Percentiles rank a stretch among this genome's conserved stretches.
Conservation (phyloP, 108 stramenopile genomes). For the Mediolabrus comicus region DNA sequence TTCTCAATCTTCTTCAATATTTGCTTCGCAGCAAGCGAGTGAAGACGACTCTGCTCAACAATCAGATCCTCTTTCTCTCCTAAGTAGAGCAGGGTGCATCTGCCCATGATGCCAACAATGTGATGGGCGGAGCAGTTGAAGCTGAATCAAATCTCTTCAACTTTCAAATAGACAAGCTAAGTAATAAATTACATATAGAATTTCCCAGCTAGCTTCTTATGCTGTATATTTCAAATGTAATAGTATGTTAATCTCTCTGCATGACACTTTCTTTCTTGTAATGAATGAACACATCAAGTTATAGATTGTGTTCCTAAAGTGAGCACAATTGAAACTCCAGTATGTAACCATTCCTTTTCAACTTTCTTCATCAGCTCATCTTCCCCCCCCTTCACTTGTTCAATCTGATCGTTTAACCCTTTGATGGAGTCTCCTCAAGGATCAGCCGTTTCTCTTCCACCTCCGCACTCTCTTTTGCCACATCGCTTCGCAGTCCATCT, state of each 20-base stretch:
- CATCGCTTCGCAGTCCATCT: conserved; percentile 3
- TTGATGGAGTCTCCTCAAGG: conserved; percentile 29
- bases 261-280: no score
- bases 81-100: conserved; percentile 51
- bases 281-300: neutral
- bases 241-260: no score
- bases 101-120: conserved; percentile 41
- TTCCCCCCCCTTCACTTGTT: conserved; percentile 14
- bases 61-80: conserved; percentile 30
- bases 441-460: conserved; percentile 26
- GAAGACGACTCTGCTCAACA: conserved; percentile 28
- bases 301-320: neutral
- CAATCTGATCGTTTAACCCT: conserved; percentile 16
- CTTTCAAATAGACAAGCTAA: conserved; percentile 17
- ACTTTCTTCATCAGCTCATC: conserved; percentile 13
- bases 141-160: conserved; percentile 40
- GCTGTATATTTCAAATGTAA: no score
- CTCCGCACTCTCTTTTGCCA: conserved; percentile 11
- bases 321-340: neutral
- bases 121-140: conserved; percentile 51
- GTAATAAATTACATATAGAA: neutral
- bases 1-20: conserved; percentile 30
- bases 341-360: conserved; percentile 8
- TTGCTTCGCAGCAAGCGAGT: conserved; percentile 25
- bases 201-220: neutral